phyloP scores from a whole-genome alignment of 106 monocot genomes.

The Alisma plantagoaquatica region DNA sequence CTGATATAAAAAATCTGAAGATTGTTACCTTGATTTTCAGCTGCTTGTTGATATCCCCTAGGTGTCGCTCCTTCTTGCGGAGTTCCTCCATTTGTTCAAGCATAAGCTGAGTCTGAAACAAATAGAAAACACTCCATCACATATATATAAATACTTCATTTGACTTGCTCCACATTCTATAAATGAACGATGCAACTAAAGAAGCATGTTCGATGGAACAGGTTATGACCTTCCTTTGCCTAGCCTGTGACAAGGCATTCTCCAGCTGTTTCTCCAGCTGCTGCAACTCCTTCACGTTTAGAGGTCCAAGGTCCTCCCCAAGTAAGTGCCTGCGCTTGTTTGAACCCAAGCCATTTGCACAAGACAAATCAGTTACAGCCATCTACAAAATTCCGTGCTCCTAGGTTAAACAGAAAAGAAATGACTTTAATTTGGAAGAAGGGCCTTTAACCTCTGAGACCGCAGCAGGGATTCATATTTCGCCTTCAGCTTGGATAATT shows the following conservation, averaged over 20 bases:
- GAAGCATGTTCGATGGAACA: too few relatives aligned
- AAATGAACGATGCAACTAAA: neutral
- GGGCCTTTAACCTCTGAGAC: slow-evolving; percentile 43
- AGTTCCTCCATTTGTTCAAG: slow-evolving; percentile 69
- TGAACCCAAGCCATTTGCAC: too few relatives aligned
- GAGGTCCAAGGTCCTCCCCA: slow-evolving; percentile 84
- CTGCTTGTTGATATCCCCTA: slow-evolving; percentile 47
- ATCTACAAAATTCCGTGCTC: too few relatives aligned
- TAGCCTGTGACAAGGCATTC: slow-evolving; percentile 54
- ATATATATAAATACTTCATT: neutral
- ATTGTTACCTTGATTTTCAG: slow-evolving; percentile 28
- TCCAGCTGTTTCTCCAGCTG: slow-evolving; percentile 79
- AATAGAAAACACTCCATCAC: slow-evolving; percentile 1
- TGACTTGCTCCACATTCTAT: too few relatives aligned
- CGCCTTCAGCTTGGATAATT: slow-evolving; percentile 69
- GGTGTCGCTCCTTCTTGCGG: slow-evolving; percentile 53
- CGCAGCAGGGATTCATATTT: slow-evolving; percentile 65
- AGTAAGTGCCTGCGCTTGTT: slow-evolving; percentile 56
- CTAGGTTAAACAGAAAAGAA: too few relatives aligned
- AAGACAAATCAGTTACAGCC: too few relatives aligned
- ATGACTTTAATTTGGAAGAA: too few relatives aligned
- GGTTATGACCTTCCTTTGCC: slow-evolving; percentile 71
- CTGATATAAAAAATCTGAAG: neutral
- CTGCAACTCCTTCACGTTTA: slow-evolving; percentile 82
- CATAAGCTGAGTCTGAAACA: slow-evolving; percentile 53